phyloP scores from a whole-genome alignment of 208 protist genomes.

The Crithidia sp. region DNA sequence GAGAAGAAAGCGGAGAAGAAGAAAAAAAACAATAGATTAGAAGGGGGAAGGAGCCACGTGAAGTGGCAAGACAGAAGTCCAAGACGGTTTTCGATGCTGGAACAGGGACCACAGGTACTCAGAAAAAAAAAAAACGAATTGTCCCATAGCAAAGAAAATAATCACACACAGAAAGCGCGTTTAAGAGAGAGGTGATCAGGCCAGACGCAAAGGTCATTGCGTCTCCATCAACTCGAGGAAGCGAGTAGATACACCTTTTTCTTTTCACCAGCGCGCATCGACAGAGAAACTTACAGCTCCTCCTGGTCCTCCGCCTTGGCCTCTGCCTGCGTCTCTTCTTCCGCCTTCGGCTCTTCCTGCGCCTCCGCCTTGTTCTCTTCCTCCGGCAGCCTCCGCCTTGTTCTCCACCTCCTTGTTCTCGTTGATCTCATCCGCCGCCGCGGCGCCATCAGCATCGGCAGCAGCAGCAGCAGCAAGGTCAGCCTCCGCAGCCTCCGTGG shows the following conservation, averaged over 20 bases:
- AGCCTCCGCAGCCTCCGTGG: not conserved
- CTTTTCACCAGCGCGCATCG: no score
- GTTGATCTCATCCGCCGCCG: not conserved
- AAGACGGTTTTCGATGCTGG: no score
- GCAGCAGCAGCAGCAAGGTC: not conserved
- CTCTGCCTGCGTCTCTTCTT: not conserved
- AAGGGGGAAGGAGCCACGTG: no score
- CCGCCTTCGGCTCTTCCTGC: constrained; percentile 7
- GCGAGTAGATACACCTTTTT: no score
- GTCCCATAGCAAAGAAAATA: not conserved
- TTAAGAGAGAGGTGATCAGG: not conserved
- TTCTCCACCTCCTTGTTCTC: not conserved
- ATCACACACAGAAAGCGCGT: not conserved
- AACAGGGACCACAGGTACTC: no score
- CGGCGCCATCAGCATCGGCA: not conserved
- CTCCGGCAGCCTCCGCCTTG: not conserved
- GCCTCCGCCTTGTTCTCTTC: not conserved
- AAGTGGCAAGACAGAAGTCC: no score
- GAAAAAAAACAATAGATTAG: constrained; percentile 3
- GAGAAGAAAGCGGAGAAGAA: not conserved
- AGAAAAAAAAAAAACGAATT: no score
- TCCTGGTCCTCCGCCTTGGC: not conserved
- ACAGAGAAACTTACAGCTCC: no score
- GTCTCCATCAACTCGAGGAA: no score
- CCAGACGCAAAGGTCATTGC: no score